Evolutionary conservation across 495 filamentous ascomycete species (phyloP).

Genomic region (Penicilliopsis zonata): DNA sequence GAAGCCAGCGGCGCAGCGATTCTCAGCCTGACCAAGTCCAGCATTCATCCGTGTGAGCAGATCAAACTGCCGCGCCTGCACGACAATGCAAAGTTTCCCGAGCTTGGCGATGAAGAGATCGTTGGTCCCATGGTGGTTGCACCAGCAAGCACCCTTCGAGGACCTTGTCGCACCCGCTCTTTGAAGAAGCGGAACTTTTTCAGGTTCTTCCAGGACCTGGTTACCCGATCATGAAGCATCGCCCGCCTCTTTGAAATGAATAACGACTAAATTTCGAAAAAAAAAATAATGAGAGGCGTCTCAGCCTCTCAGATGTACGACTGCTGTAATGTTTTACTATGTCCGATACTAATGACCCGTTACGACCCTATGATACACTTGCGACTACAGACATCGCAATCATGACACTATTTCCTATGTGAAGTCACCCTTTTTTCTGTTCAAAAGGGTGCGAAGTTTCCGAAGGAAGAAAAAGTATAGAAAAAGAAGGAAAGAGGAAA

Average conservation of each 20-base stretch:
- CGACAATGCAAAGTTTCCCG: conserved; percentile 71
- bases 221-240: conserved; percentile 17
- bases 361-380: conserved; percentile 15
- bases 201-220: conserved; percentile 34
- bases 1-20: conserved; percentile 19
- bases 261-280: no score
- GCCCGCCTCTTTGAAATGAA: conserved; percentile 3
- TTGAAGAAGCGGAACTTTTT: conserved; percentile 34
- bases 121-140: conserved; percentile 73
- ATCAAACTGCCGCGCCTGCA: conserved; percentile 52
- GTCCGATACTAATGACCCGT: conserved; percentile 18
- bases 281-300: conserved; percentile 6
- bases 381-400: conserved; percentile 32
- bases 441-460: not conserved
- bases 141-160: conserved; percentile 18
- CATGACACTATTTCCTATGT: conserved; percentile 22
- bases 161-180: conserved; percentile 18
- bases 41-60: conserved; percentile 29
- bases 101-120: conserved; percentile 79
- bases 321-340: conserved; percentile 24
- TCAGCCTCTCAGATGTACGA: conserved; percentile 14
- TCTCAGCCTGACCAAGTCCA: conserved; percentile 30
- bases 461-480: not conserved
- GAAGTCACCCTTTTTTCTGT: conserved; percentile 5
- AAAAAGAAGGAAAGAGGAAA: no score